These are phyloP conservation scores for Schoenoplectus triqueter DNA, from an alignment of 202 grass and related monocot species.

Conservation along the genomic window DNA sequence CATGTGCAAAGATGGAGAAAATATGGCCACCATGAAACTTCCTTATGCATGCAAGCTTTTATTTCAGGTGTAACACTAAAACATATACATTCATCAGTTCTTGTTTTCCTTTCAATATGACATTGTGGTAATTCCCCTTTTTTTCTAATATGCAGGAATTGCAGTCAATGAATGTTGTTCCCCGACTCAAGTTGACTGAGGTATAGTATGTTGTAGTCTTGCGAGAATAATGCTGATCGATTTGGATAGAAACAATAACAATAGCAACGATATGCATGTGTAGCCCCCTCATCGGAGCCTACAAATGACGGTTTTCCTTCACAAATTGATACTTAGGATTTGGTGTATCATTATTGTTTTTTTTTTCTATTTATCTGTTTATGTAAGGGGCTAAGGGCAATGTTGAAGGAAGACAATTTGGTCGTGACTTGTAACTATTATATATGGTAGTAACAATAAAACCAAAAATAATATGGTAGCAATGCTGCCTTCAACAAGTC, in stretches of 20 bases:
- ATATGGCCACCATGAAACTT: slow-evolving; percentile 96
- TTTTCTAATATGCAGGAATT: slow-evolving; percentile 49
- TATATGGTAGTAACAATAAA: no score
- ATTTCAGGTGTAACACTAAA: slow-evolving; percentile 53
- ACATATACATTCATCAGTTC: neutral
- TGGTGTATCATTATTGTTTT: neutral
- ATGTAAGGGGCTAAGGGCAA: neutral
- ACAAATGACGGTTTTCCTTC: neutral
- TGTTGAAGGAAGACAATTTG: neutral
- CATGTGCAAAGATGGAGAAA: slow-evolving; percentile 96
- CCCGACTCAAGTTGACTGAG: slow-evolving; percentile 62
- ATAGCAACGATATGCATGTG: no score
- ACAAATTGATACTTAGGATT: neutral
- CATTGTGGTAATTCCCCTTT: neutral
- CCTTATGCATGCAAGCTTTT: slow-evolving; percentile 99
- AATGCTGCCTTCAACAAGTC: no score
- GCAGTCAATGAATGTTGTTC: slow-evolving; percentile 78
- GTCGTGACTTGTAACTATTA: no score
- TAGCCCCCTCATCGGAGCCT: neutral
- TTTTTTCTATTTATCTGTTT: slow-evolving; percentile 6
- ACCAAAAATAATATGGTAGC: no score
- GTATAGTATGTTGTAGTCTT: slow-evolving; percentile 39
- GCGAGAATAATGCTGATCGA: neutral
- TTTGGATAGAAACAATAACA: neutral
- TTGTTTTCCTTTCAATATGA: neutral